A percentile compares a stretch with the other conserved stretches of the same genome.
phyloP scores from a whole-genome alignment of 306 rosid species.

The Alnus rubra region DNA sequence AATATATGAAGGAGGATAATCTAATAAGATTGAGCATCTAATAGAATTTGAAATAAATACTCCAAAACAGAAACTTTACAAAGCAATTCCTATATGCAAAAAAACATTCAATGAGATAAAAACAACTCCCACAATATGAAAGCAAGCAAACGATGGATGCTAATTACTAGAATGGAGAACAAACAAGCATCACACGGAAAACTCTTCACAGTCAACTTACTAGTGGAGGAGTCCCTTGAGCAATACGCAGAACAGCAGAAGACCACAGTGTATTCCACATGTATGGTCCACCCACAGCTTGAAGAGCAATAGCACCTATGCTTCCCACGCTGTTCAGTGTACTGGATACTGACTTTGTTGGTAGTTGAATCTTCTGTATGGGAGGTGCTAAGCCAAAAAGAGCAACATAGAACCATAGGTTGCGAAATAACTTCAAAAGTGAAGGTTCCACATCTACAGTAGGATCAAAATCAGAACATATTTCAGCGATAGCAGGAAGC shows the following conservation, averaged over 20 bases:
- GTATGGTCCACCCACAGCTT: conserved; percentile 95
- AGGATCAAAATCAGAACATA: conserved; percentile 95
- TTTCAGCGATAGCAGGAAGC: conserved; percentile 97
- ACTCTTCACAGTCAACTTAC: conserved; percentile 52
- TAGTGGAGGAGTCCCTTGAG: conserved; percentile 98
- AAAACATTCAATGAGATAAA: neutral
- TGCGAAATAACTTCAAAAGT: conserved; percentile 89
- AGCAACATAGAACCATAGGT: conserved; percentile 96
- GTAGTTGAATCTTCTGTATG: conserved; percentile 61
- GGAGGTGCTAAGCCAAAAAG: conserved; percentile 99
- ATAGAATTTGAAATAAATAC: neutral
- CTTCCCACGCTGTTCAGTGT: conserved; percentile 85
- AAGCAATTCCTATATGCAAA: neutral
- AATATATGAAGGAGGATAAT: neutral
- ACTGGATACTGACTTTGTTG: conserved; percentile 69
- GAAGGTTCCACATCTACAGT: conserved; percentile 85
- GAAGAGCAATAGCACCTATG: conserved; percentile 75
- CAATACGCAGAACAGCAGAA: conserved; percentile 81
- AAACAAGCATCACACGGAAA: neutral
- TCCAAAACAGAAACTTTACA: neutral
- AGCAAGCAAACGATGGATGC: neutral
- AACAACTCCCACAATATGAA: neutral
- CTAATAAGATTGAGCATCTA: neutral
- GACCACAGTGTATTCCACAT: conserved; percentile 92
- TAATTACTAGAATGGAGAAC: neutral